phyloP scores from a whole-genome alignment of 2,329 filamentous ascomycete species.

The Coniochaeta sp. region DNA sequence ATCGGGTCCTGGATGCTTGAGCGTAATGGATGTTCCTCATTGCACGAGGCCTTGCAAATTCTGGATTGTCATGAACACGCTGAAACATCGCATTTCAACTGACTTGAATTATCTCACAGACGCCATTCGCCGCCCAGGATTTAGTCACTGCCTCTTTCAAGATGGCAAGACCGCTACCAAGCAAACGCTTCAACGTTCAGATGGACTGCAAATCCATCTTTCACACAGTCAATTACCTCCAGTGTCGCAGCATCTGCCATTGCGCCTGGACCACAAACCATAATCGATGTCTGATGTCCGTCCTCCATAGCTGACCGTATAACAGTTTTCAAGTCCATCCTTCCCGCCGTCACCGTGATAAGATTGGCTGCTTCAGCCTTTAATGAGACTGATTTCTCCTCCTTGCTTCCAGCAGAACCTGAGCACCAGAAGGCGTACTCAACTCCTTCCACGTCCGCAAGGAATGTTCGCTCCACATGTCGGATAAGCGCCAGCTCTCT shows the following conservation, averaged over 20 bases:
- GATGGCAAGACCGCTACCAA: slow-evolving; percentile 9
- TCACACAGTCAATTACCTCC: slow-evolving; percentile 12
- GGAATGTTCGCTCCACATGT: not conserved
- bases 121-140: no score
- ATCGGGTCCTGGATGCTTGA: no score
- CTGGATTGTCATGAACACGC: no score
- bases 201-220: slow-evolving; percentile 9
- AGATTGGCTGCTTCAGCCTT: not conserved
- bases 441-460: not conserved
- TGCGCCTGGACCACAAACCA: slow-evolving; percentile 17
- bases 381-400: not conserved
- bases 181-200: slow-evolving; percentile 17
- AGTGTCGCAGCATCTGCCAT: slow-evolving; percentile 19
- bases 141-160: no score
- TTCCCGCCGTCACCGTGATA: not conserved
- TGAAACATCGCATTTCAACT: no score
- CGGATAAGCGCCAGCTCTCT: not conserved
- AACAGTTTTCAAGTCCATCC: not conserved
- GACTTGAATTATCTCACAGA: no score
- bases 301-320: not conserved
- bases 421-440: not conserved
- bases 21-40: no score
- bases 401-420: not conserved
- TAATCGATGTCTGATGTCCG: slow-evolving; percentile 12
- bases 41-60: no score